Evolutionary conservation across 140 eudicot genomes (phyloP), one percentile per base, ranked within the genome.

Genomic region (Bidens hawaiensis): DNA sequence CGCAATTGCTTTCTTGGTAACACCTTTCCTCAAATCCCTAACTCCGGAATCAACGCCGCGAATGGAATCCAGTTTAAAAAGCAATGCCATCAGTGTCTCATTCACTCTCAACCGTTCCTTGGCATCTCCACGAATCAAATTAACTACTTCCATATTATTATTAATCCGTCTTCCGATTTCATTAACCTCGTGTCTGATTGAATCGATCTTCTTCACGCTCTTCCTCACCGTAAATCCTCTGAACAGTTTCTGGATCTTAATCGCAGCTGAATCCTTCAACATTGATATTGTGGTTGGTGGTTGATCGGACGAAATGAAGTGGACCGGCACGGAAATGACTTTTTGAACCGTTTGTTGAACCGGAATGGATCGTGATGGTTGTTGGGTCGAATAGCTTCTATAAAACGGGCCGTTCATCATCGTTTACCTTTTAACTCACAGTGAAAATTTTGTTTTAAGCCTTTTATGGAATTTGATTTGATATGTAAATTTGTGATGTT

Each of bases 51-150:
- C 83, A 23, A 81, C 53, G 4, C 95, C 85, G 0, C 75, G 64
- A 50, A 89, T 61, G 0, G 95, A 81, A 65, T 86, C 95, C 60
- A 86, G 23, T 64, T 79, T 83, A 14, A 89, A 74, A 12, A 83
- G 83, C 77, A 81, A 57, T 19, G 80, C 68, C 97, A 86, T 90
- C 5, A 90, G 34, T 14, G 67, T 58, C 70, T 86, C 97, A n/a
- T 63, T 83, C 63, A 86, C 75, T 45, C 78, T 70, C 46, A 85
- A 21, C 56, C 85, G 49, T 68, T 79, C 85, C 76, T 57, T 83
- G 11, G 67, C 64, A 10, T 83, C 76, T 4, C 48, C 66, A 19
- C 73, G 73, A 27, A 81, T 72, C 76, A 72, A 19, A 38, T 66
- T 85, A 41, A 70, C 73, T 2, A 34, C 43, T 14, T 68, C 81